Percentiles rank a stretch among this genome's conserved stretches.
These are phyloP conservation scores for Boletus pseudo-olivaceus DNA, from an alignment of 768 basidiomycete species.

Conservation along the genomic window DNA sequence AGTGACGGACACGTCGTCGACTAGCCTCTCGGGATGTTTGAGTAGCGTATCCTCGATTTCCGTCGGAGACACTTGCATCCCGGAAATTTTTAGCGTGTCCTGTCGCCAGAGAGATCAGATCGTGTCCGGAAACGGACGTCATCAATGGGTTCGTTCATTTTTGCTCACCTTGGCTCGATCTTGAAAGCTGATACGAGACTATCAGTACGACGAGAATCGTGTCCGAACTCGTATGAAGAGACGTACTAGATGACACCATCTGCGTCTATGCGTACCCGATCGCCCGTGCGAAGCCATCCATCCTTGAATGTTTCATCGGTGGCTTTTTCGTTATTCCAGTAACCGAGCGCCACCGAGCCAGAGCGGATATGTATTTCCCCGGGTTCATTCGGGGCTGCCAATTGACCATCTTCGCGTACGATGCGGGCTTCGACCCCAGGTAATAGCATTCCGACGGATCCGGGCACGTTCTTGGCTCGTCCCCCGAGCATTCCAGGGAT, in stretches of 20 bases:
- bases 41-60: conserved; percentile 72
- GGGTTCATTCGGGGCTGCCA: conserved; percentile 52
- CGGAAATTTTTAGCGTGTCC: conserved; percentile 81
- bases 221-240: background rate
- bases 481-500: conserved; percentile 44
- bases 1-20: conserved; percentile 66
- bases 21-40: conserved; percentile 55
- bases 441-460: conserved; percentile 54
- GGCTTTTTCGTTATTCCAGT: conserved; percentile 68
- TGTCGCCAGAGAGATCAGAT: conserved; percentile 22
- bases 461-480: conserved; percentile 36
- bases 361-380: conserved; percentile 66
- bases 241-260: conserved; percentile 65
- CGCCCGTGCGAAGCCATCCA: conserved; percentile 77
- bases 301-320: conserved; percentile 60
- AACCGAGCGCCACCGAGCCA: conserved; percentile 57
- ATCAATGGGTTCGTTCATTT: background rate
- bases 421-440: conserved; percentile 66
- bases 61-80: conserved; percentile 73
- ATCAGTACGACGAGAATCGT: background rate
- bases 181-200: conserved; percentile 49
- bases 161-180: conserved; percentile 67
- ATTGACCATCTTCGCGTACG: conserved; percentile 53
- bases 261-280: conserved; percentile 59
- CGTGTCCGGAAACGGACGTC: too few species aligned